A percentile compares a stretch with the other conserved stretches of the same genome.
These are phyloP conservation scores for Candida odintsovae DNA, from an alignment of 805 yeast genomes.

Conservation along the genomic window DNA sequence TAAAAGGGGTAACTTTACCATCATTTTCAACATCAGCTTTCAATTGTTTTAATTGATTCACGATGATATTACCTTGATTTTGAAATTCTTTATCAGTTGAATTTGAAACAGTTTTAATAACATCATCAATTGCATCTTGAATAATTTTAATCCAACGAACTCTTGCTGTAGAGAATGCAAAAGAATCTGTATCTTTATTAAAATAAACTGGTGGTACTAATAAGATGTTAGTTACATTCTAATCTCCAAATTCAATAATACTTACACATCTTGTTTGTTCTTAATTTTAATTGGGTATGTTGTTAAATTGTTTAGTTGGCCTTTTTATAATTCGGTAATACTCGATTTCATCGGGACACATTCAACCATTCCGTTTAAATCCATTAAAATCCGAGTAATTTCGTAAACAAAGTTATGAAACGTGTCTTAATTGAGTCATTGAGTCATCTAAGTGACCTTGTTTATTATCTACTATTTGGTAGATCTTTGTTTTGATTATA, in stretches of 20 bases:
- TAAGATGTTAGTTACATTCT: background rate
- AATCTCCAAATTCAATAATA: no score
- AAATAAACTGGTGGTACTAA: slow-evolving; percentile 36
- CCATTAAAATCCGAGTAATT: no score
- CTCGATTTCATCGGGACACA: background rate
- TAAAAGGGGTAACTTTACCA: slow-evolving; percentile 37
- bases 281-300: no score
- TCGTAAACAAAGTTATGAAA: no score
- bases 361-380: background rate
- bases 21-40: slow-evolving; percentile 40
- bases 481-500: no score
- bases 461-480: no score
- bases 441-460: no score
- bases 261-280: no score
- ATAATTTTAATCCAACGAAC: slow-evolving; percentile 86
- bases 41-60: slow-evolving; percentile 35
- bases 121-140: slow-evolving; percentile 61
- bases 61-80: slow-evolving; percentile 44
- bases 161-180: slow-evolving; percentile 75
- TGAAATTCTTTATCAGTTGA: slow-evolving; percentile 20
- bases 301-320: background rate
- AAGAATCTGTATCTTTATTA: slow-evolving; percentile 68
- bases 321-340: background rate
- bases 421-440: no score
- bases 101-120: slow-evolving; percentile 24